Conservation (phyloP, 1,284 basidiomycete genomes). For the Cutaneotrichosporon arboriforme region DNA sequence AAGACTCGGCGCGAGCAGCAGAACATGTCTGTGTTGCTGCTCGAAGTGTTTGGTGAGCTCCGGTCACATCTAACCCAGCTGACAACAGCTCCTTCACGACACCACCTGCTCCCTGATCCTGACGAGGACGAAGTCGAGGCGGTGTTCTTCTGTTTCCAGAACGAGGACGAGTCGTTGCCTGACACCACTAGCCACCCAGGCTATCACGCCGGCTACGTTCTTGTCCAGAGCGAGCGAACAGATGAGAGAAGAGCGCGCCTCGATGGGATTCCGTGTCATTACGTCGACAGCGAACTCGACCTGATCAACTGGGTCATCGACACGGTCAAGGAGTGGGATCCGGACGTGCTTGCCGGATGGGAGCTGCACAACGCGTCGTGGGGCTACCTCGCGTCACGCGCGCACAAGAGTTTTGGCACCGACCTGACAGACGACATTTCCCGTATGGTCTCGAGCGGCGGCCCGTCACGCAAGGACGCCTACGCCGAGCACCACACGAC, state of each 20-base stretch:
- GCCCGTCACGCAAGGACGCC: conserved; percentile 54
- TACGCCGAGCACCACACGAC: conserved; percentile 75
- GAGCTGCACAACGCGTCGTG: conserved; percentile 83
- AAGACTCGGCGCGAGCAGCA: conserved; percentile 58
- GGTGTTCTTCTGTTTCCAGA: conserved; percentile 64
- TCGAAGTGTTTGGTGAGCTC: conserved; percentile 74
- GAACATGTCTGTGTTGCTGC: conserved; percentile 70
- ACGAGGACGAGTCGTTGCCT: conserved; percentile 52
- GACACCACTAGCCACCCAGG: conserved; percentile 46
- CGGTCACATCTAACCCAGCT: background rate
- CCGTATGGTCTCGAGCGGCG: conserved; percentile 56
- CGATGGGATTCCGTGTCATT: conserved; percentile 53
- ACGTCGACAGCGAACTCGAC: conserved; percentile 70
- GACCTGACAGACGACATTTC: conserved; percentile 64
- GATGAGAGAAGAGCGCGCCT: conserved; percentile 21
- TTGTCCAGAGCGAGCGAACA: conserved; percentile 48
- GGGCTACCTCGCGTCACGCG: conserved; percentile 80
- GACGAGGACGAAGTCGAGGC: conserved; percentile 65
- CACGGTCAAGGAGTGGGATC: conserved; percentile 70
- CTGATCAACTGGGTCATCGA: conserved; percentile 76
- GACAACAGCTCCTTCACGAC: conserved; percentile 38
- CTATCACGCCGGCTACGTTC: conserved; percentile 59
- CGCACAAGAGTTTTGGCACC: conserved; percentile 55
- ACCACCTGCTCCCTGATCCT: conserved; percentile 63
- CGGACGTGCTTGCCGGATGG: conserved; percentile 88